phyloP scores from a whole-genome alignment of 108 stramenopile genomes.

The Bacterosira constricta region DNA sequence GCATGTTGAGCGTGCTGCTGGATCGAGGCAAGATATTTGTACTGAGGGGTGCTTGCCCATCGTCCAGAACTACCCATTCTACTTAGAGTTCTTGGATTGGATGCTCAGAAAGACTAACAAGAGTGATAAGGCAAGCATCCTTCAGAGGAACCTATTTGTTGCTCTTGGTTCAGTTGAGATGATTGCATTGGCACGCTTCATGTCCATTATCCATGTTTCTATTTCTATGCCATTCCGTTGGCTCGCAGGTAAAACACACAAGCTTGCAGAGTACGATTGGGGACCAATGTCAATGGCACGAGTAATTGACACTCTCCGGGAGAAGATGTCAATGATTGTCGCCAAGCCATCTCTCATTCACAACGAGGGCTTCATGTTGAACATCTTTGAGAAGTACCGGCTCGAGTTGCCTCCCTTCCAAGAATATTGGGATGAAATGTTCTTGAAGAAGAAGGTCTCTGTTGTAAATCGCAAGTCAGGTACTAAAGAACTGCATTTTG shows the following conservation, averaged over 20 bases:
- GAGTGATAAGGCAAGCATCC: constrained; percentile 8
- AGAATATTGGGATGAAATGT: not conserved
- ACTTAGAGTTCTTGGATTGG: constrained; percentile 34
- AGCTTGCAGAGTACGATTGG: constrained; percentile 8
- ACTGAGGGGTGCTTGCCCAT: constrained; percentile 1
- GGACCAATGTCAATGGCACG: not conserved
- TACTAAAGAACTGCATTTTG: not conserved
- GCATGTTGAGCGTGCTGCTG: constrained; percentile 25
- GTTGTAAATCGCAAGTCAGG: not conserved
- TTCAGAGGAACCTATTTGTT: constrained; percentile 20
- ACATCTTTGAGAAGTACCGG: not conserved
- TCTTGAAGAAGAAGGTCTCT: not conserved
- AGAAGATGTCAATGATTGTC: not conserved
- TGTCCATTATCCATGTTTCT: constrained; percentile 22
- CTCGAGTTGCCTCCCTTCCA: not conserved
- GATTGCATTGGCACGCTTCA: constrained; percentile 22
- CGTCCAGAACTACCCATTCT: constrained; percentile 2
- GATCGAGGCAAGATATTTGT: constrained; percentile 32
- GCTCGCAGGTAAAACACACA: constrained; percentile 24
- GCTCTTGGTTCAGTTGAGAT: constrained; percentile 22
- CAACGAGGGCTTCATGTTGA: not conserved
- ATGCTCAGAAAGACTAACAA: not conserved
- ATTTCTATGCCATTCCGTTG: constrained; percentile 22
- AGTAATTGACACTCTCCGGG: constrained; percentile 5
- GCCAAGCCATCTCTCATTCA: not conserved